Conservation (phyloP, 768 basidiomycete genomes). For the Agaricus subrufescens region DNA sequence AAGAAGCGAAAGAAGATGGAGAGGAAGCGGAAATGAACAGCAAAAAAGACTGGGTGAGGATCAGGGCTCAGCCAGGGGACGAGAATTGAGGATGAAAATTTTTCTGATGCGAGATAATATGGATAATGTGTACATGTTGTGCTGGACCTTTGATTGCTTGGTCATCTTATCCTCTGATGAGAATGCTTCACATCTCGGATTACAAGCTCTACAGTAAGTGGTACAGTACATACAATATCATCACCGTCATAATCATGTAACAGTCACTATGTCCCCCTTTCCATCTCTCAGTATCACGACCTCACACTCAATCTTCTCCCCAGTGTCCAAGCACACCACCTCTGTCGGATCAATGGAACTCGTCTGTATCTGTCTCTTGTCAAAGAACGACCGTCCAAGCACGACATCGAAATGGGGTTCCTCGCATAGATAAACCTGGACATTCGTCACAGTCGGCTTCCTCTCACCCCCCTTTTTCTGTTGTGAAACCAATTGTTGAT, state of each 20-base stretch:
- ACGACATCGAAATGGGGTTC: slow-evolving; percentile 96
- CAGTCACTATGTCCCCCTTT: slow-evolving; percentile 83
- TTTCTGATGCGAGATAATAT: no score
- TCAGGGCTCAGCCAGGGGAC: no score
- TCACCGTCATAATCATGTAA: slow-evolving; percentile 45
- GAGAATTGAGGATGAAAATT: no score
- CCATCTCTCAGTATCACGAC: slow-evolving; percentile 90
- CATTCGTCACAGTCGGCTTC: slow-evolving; percentile 26
- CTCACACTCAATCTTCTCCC: slow-evolving; percentile 89
- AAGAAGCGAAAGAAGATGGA: no score
- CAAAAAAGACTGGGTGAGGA: no score
- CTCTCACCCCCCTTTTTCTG: slow-evolving; percentile 16
- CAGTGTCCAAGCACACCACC: slow-evolving; percentile 88
- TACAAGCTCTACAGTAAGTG: no score
- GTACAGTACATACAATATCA: no score
- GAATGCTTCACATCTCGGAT: no score
- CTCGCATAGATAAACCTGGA: slow-evolving; percentile 84
- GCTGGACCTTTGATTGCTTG: no score
- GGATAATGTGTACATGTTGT: no score
- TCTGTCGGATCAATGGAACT: slow-evolving; percentile 84
- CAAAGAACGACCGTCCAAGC: slow-evolving; percentile 82
- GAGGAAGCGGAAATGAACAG: no score
- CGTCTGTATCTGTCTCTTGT: slow-evolving; percentile 76
- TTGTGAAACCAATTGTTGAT: slow-evolving; percentile 2
- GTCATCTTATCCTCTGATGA: no score